A percentile compares a stretch with the other conserved stretches of the same genome.
phyloP scores from a whole-genome alignment of 495 filamentous ascomycete species.

The Xanthoparmelia taractica region DNA sequence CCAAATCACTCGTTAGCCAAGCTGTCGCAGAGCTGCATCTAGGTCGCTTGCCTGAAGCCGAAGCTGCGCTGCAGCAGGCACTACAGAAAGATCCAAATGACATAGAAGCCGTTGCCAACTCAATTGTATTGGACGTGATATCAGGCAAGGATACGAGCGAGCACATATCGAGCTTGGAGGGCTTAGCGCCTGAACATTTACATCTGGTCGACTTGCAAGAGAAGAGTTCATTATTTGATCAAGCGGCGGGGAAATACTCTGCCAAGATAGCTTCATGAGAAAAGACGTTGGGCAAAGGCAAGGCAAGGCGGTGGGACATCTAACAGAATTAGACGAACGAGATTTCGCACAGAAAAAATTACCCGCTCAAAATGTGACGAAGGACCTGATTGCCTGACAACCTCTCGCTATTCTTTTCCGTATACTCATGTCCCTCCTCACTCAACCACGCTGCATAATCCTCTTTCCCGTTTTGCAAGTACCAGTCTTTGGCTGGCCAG shows the following conservation, averaged over 20 bases:
- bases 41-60: constrained; percentile 79
- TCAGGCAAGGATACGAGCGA: constrained; percentile 46
- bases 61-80: constrained; percentile 75
- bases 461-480: too few species aligned
- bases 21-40: constrained; percentile 89
- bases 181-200: constrained; percentile 51
- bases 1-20: constrained; percentile 66
- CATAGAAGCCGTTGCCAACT: constrained; percentile 69
- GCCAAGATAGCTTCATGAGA: constrained; percentile 59
- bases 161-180: constrained; percentile 36
- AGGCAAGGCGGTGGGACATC: constrained; percentile 5
- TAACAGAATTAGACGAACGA: background rate
- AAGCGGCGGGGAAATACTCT: constrained; percentile 68
- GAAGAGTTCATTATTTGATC: constrained; percentile 73
- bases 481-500: too few species aligned
- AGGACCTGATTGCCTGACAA: too few species aligned
- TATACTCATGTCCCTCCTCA: too few species aligned
- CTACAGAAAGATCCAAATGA: constrained; percentile 63
- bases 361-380: too few species aligned
- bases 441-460: too few species aligned
- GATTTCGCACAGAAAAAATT: too few species aligned
- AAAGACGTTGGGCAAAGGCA: background rate
- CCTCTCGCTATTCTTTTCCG: too few species aligned
- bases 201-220: constrained; percentile 62
- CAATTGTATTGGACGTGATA: constrained; percentile 68